Conservation (phyloP, 2,329 filamentous ascomycete genomes). For the Thermoascus crustaceus region DNA sequence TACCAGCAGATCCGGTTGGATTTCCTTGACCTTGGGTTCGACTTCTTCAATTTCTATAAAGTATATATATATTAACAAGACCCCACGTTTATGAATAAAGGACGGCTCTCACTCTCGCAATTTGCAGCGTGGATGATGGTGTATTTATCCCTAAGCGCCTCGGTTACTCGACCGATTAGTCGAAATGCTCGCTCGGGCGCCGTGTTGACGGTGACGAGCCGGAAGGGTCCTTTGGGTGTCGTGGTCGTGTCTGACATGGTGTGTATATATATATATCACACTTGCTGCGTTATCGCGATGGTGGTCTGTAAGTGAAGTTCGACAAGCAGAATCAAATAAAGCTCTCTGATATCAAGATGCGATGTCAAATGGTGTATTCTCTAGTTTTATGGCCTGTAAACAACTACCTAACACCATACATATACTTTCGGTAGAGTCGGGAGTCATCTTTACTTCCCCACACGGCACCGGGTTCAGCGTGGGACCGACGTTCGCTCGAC, state of each 20-base stretch:
- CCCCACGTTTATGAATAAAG: neutral
- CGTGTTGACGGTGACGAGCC: conserved; percentile 60
- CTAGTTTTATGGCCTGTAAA: too few relatives aligned
- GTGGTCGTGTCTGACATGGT: conserved; percentile 8
- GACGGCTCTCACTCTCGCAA: conserved; percentile 50
- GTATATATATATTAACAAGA: conserved; percentile 4
- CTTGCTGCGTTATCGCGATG: too few relatives aligned
- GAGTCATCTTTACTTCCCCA: too few relatives aligned
- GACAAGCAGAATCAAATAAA: too few relatives aligned
- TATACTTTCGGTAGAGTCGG: too few relatives aligned
- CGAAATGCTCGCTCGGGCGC: conserved; percentile 56
- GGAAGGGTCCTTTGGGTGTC: conserved; percentile 53
- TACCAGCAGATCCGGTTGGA: conserved; percentile 50
- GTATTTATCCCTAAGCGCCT: conserved; percentile 55
- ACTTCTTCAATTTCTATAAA: conserved; percentile 46
- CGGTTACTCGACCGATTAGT: conserved; percentile 53
- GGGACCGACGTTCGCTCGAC: too few relatives aligned
- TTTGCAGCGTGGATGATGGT: conserved; percentile 57
- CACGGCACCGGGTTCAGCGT: too few relatives aligned
- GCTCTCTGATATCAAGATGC: too few relatives aligned
- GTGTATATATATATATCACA: conserved; percentile 10
- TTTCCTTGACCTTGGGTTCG: conserved; percentile 42
- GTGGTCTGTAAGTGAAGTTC: too few relatives aligned
- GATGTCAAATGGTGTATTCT: too few relatives aligned
- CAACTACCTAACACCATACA: too few relatives aligned